These are phyloP conservation scores for Blepharisma stoltei DNA, from an alignment of 73 alveolate species.

Conservation along the genomic window DNA sequence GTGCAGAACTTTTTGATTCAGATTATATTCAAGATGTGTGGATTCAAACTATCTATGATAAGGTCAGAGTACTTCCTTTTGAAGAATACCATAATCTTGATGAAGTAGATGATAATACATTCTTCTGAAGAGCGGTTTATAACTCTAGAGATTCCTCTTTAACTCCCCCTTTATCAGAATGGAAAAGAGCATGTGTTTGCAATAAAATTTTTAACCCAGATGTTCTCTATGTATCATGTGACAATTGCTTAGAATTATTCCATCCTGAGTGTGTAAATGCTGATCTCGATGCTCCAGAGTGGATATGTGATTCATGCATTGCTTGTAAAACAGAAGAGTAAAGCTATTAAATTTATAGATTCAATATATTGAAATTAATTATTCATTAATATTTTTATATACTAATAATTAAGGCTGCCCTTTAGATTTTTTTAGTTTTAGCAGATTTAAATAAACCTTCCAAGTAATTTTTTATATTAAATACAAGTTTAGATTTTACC, in stretches of 20 bases:
- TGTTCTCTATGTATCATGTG: constrained; percentile 71
- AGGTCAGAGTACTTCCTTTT: constrained; percentile 59
- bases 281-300: too few relatives aligned
- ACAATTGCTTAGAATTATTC: constrained; percentile 66
- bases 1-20: constrained; percentile 70
- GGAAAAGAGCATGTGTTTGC: constrained; percentile 75
- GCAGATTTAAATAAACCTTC: too few relatives aligned
- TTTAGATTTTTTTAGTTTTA: too few relatives aligned
- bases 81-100: constrained; percentile 69
- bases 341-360: too few relatives aligned
- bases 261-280: constrained; percentile 68
- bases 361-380: too few relatives aligned
- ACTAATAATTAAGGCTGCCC: too few relatives aligned
- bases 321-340: too few relatives aligned
- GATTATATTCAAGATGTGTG: constrained; percentile 68
- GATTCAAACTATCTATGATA: constrained; percentile 65
- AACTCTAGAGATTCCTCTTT: constrained; percentile 48
- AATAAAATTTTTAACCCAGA: constrained; percentile 76
- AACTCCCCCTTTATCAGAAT: constrained; percentile 70
- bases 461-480: too few relatives aligned
- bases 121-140: constrained; percentile 70
- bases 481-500: too few relatives aligned
- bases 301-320: too few relatives aligned
- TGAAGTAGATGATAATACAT: constrained; percentile 53
- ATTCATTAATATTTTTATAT: too few relatives aligned